Evolutionary conservation across 2,329 filamentous ascomycete species (phyloP), one percentile per base, ranked within the genome.

Genomic region (Xylaria sp.): DNA sequence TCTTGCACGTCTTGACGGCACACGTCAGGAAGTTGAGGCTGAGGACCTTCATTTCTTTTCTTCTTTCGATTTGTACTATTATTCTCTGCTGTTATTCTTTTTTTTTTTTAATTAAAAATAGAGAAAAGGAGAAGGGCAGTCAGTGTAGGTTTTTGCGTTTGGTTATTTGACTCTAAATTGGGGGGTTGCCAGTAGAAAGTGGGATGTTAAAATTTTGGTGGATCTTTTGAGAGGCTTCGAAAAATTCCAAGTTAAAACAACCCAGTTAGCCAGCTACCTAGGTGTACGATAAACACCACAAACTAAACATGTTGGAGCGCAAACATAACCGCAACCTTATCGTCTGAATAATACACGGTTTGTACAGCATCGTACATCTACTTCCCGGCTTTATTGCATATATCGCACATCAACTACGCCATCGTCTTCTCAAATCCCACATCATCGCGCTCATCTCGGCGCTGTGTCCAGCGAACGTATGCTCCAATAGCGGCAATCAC

Each of bases 21-120:
- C 96, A 99, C 76, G 93, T 96, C 72, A 98, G 85, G 82, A 99
- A 99, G 83, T 98, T 98, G 76, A 97, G 90, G 69, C 94, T 97
- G 60, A 98, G 89, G 70, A 98, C 85, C 81, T 98, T 98, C 96
- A 99, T 99, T 68, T 74, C 80, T 60, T 32, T 15, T 23, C 12
- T 55, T 20, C 23, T 5, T 25, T 9, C 18, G 4, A 18, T 18
- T 60, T 20, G 67, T 41, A n/a, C 15, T 30, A 5, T 48, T 48
- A 23, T 28, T 3, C 12, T 55, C 15, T 30, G 4, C 3, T 62
- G n/a, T 23, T 55, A n/a, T 23, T n/a, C 15, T 55, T 36, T 20
- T n/a, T n/a, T n/a, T n/a, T n/a, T n/a, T n/a, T n/a, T n/a, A n/a
- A n/a, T n/a, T n/a, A n/a, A n/a, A n/a, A n/a, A n/a, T n/a, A n/a